Conservation (phyloP, 805 yeast species). For the Saccharomycopsis fibuligera region DNA sequence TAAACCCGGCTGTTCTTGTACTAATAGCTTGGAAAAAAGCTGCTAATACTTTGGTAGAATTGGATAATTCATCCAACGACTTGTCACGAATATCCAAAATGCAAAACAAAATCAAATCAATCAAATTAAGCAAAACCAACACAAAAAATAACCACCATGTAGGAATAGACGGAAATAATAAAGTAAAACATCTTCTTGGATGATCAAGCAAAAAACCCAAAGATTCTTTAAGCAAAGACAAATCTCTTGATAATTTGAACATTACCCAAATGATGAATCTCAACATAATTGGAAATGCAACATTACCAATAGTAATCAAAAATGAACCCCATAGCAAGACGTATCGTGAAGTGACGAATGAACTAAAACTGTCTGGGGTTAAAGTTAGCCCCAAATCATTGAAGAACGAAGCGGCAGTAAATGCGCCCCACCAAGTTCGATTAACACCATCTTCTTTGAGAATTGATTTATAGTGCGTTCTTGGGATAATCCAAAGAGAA, state of each 20-base stretch:
- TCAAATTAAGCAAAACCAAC: constrained; percentile 60
- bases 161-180: constrained; percentile 85
- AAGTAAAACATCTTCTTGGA: constrained; percentile 94
- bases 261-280: constrained; percentile 78
- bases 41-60: constrained; percentile 65
- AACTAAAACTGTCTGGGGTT: constrained; percentile 72
- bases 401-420: constrained; percentile 72
- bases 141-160: constrained; percentile 91
- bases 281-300: constrained; percentile 84
- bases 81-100: constrained; percentile 61
- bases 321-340: constrained; percentile 56
- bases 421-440: constrained; percentile 92
- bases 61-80: constrained; percentile 47
- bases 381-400: constrained; percentile 81
- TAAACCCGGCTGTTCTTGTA: constrained; percentile 91
- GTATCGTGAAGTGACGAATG: constrained; percentile 60
- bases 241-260: constrained; percentile 58
- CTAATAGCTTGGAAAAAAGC: constrained; percentile 89
- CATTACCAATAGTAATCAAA: constrained; percentile 85
- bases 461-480: constrained; percentile 35
- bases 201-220: constrained; percentile 84
- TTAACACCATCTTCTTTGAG: constrained; percentile 54
- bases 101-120: constrained; percentile 76
- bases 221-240: constrained; percentile 64
- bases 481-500: constrained; percentile 53